Base-by-base conservation (phyloP, 176 grass and related monocot genomes). In the Poa pratensis region DNA sequence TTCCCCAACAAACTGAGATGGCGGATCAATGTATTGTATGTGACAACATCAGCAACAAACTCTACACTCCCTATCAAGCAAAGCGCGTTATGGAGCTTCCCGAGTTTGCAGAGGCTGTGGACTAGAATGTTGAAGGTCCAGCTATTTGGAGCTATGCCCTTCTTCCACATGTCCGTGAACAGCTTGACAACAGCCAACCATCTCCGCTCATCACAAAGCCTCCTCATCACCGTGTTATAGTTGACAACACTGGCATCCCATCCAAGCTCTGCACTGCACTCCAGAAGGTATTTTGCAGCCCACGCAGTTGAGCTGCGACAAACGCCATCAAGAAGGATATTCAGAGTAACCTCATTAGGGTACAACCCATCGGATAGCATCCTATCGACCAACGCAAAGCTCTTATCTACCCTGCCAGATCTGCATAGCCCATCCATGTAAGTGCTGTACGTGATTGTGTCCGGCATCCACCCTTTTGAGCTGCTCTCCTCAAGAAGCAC, bases 191-290 rank as follows among this genome's bases (percentile, higher is more conserved):
- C 95, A 76, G 75, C 43, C 42, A 90, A 73, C 90, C 86, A 93
- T 85, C 46, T 87, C 81, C 80, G 32, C 59, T 74, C 89, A 78
- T 95, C 83, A 24, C 90, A 93, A 65, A 95, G 90, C 89, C 87
- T 80, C 86, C 82, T 86, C 92, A 98, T 98, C 75, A 98, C 93
- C 2, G 95, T 97, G 82, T 97, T 97, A 82, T 93, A 97, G 57
- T 97, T 97, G 69, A 93, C 85, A 46, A 93, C 89, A 85, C 80
- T 86, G 17, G 78, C 83, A 57, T 82, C 39, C 95, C 93, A 98
- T 55, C 72, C 89, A 69, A 95, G 42, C 51, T 95, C 83, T 54
- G 37, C 49, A 82, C 91, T 92, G 79, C 87, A 88, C 66, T 95
- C 93, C 89, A 98, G 66, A 53, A 98, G 83, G 35, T 40, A 74